Evolutionary conservation across 2,329 filamentous ascomycete species (phyloP), one percentile per base, ranked within the genome.

Genomic region (Fonsecaea nubica): DNA sequence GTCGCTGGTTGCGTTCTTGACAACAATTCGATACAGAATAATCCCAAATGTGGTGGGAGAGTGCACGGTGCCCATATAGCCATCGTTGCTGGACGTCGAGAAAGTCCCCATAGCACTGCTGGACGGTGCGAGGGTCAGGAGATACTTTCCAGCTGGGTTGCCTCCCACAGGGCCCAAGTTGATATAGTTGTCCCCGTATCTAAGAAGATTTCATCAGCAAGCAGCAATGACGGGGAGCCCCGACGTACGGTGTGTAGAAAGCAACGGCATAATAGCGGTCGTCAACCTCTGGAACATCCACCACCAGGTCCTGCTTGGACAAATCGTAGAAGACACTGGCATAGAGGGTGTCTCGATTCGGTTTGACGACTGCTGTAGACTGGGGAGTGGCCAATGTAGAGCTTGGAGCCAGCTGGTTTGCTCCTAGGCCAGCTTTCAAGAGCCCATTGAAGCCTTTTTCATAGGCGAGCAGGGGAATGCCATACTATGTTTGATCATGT

Each of bases 311-410:
- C 6, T 36, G 30, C 1, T 18, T 10, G 6, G 30, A 35, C 7
- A 55, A 15, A 21, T 55, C 53, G 33, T 55, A 55, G 10, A 33
- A 33, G 15, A 55, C 13, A 35, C 30, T 35, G 30, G 53, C 30
- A 36, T 55, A 55, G 33, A 55, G 53, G 6, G 53, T 55, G n/a
- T 55, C 53, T 30, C 33, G 13, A 32, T 55, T 55, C 3, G 53
- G 53, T 33, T 36, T 55, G 30, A 55, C 53, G 7, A 55, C 53
- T 10, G 53, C 53, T 50, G 45, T 50, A 10, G 45, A 50, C 45
- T 50, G 45, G 21, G 45, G 45, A 30, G 45, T 50, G 18, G 45
- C 45, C 21, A 50, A 50, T 50, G 45, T 50, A 10, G 45, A 50
- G 21, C 45, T 50, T 25, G 45, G 18, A 30, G 21, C 21, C 18